Conservation (phyloP, 805 yeast genomes). For the Cephaloascus albidus region DNA sequence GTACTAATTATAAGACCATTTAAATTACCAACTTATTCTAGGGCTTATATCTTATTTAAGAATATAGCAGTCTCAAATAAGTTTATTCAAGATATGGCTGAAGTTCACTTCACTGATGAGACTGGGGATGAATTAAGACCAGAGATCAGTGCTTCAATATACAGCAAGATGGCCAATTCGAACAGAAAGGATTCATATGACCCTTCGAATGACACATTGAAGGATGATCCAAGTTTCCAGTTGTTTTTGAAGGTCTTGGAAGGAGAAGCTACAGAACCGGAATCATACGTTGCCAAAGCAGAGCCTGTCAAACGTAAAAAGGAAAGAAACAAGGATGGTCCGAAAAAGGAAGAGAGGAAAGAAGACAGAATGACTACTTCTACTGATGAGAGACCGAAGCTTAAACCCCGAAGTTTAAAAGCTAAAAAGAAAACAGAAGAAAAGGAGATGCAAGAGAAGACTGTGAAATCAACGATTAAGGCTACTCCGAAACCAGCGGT, state of each 20-base stretch:
- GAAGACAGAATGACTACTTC: background rate
- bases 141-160: constrained; percentile 21
- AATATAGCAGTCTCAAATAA: constrained; percentile 13
- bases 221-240: constrained; percentile 8
- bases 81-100: constrained; percentile 15
- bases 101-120: constrained; percentile 14
- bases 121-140: constrained; percentile 22
- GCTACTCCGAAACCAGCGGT: background rate
- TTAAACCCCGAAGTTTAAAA: constrained; percentile 1
- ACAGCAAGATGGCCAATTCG: constrained; percentile 14
- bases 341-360: background rate
- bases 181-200: background rate
- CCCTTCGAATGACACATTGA: constrained; percentile 4
- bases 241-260: constrained; percentile 9
- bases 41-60: constrained; percentile 29
- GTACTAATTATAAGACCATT: constrained; percentile 15
- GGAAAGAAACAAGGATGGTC: constrained; percentile 2
- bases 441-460: constrained; percentile 4
- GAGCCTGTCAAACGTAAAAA: constrained; percentile 1
- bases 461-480: background rate
- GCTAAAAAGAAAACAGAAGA: constrained; percentile 5
- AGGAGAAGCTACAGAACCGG: constrained; percentile 10
- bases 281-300: constrained; percentile 2
- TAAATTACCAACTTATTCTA: constrained; percentile 27
- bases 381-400: no score